These are phyloP conservation scores for Paracoccidioides lutzii DNA, from an alignment of 2,329 filamentous ascomycete genomes.

Conservation along the genomic window DNA sequence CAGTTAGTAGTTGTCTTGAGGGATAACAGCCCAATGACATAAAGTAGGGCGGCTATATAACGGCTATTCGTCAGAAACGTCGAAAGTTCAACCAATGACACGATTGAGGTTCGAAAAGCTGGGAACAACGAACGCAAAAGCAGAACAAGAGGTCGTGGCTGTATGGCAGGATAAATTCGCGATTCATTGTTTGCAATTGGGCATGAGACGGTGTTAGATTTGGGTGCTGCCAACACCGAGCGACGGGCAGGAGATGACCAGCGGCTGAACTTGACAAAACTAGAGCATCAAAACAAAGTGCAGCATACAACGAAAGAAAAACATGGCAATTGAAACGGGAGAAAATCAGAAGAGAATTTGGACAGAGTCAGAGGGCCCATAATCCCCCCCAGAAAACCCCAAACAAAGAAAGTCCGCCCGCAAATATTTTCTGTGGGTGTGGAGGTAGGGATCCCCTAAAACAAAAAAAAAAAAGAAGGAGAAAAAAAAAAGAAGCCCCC, in stretches of 20 bases:
- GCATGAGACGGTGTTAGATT: constrained; percentile 14
- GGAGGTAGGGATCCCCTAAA: too few relatives aligned
- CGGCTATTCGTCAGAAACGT: constrained; percentile 6
- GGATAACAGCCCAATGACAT: constrained; percentile 7
- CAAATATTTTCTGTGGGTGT: too few relatives aligned
- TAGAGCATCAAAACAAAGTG: neutral
- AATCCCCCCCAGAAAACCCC: too few relatives aligned
- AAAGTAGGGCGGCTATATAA: constrained; percentile 2
- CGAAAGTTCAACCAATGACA: constrained; percentile 11
- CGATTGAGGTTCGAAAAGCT: constrained; percentile 15
- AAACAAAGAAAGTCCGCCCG: too few relatives aligned
- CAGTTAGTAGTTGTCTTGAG: neutral
- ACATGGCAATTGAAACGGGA: neutral
- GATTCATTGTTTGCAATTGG: constrained; percentile 26
- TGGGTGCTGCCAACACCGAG: neutral
- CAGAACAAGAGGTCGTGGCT: constrained; percentile 15
- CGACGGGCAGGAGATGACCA: neutral
- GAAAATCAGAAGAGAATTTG: neutral
- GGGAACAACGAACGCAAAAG: constrained; percentile 8
- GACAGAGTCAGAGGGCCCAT: neutral
- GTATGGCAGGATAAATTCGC: constrained; percentile 13
- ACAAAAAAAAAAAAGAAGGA: too few relatives aligned
- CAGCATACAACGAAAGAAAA: neutral
- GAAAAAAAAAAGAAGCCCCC: too few relatives aligned
- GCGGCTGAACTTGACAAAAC: neutral